Evolutionary conservation across 768 basidiomycete genomes (phyloP), one percentile per base, ranked within the genome.

Genomic region (Tricholomella constricta): DNA sequence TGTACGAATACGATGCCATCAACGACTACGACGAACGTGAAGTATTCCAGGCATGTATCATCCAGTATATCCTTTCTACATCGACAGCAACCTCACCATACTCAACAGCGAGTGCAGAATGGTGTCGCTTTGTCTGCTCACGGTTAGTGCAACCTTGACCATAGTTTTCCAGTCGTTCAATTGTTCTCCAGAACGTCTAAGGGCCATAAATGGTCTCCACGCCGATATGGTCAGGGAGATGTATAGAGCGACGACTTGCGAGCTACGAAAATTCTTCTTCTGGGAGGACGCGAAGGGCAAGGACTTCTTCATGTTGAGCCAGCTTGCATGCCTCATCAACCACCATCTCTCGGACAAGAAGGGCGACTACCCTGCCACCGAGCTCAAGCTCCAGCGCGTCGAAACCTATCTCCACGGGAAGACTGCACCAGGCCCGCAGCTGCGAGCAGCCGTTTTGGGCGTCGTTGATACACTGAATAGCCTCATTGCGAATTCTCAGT

Each of bases 11-110:
- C 56, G 65, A 69, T 2, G 72, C 73, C 15, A 62, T 86, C 36
- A 71, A 66, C 0, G 64, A 64, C 6, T 76, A 81, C 45, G 78
- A 81, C 61, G 89, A 88, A 58, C 77, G 85, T 25, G 87, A 86
- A 60, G 82, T 87, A 22, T 90, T 87, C 56, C 76, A 81, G 71
- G n/a, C n/a, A n/a, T n/a, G 82, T 74, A 56, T 36, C 72, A 54
- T 29, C 15, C 12, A 48, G 10, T 38, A 45, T 23, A 15, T 12
- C 32, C 27, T 3, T 46, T 29, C 4, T 12, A 40, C 17, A 5
- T 37, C 25, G n/a, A 12, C 37, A 34, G 12, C 52, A 31, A 31
- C 48, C 50, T 54, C 20, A 11, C 27, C 17, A 15, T 46, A 10
- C 14, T 20, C 11, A 31, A 56, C 38, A 81, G 79, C 74, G 80